Base-by-base conservation (phyloP, 345 rosid species). In the Aethionema arabicum region DNA sequence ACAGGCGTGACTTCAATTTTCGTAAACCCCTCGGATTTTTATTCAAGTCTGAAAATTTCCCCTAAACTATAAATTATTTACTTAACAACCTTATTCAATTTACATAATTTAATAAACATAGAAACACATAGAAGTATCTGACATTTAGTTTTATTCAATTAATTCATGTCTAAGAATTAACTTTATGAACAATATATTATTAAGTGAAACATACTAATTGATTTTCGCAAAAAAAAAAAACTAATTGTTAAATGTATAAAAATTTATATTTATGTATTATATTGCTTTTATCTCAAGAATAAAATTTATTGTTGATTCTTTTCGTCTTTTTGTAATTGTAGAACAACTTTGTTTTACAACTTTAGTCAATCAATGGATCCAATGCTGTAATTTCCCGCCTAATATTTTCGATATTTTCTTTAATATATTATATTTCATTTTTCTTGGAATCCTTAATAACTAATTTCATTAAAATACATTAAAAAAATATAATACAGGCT, bases 351-450 rank as follows among this genome's bases (percentile, higher is more conserved):
- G 30, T 27, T 33, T 59, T 68, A 43, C 45, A 27, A 33, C 61
- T 52, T 60, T 60, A 15, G 67, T 52, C 50, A 59, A 52, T 43
- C 46, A 8, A 36, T 52, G 30, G 14, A 68, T 52, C 61, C 16
- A 41, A 61, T 68, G 61, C 67, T 45, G 14, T 33, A 60, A 52
- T 52, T 30, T 3, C 72, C 67, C 72, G 72, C 72, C 48, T 60
- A 42, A 38, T 36, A 36, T 3, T 51, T 58, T 68, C 66, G 59
- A 57, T 6, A 3, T 46, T 11, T 3, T 47, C 7, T 11, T 32
- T 11, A 33, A 0, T 5, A 21, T 21, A 21, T 21, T n/a, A n/a
- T n/a, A n/a, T n/a, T n/a, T n/a, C n/a, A n/a, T n/a, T n/a, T n/a
- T n/a, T n/a, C n/a, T n/a, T 21, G 27, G 27, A 21, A 21, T 21